Conservation (phyloP, 768 basidiomycete species). For the Calvatia gigantea region DNA sequence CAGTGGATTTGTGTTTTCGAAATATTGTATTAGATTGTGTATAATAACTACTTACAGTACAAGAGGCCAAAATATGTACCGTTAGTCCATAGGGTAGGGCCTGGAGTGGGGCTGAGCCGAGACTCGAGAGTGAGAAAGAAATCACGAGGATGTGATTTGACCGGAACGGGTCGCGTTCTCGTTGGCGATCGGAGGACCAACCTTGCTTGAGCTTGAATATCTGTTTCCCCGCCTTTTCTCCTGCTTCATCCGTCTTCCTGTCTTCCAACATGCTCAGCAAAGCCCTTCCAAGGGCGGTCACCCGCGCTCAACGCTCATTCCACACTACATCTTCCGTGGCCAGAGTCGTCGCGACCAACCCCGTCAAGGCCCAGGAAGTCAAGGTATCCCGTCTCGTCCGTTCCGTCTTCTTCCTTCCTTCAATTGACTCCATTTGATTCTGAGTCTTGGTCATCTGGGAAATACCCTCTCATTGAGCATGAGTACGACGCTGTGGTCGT, state of each 20-base stretch:
- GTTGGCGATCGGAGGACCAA: slow-evolving; percentile 22
- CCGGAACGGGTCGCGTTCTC: slow-evolving; percentile 30
- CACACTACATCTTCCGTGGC: slow-evolving; percentile 57
- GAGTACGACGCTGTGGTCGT: slow-evolving; percentile 99
- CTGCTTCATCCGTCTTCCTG: slow-evolving; percentile 19
- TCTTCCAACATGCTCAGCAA: slow-evolving; percentile 59
- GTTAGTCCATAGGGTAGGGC: background rate
- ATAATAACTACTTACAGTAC: slow-evolving; percentile 5
- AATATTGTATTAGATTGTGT: slow-evolving; percentile 13
- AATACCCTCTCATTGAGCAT: slow-evolving; percentile 97
- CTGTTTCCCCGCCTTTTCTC: slow-evolving; percentile 14
- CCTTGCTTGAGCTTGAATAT: slow-evolving; percentile 1
- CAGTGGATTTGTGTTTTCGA: slow-evolving; percentile 11
- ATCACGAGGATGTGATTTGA: slow-evolving; percentile 43
- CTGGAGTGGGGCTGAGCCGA: background rate
- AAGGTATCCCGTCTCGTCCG: slow-evolving; percentile 43
- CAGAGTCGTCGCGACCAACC: slow-evolving; percentile 66
- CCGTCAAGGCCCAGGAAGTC: slow-evolving; percentile 79
- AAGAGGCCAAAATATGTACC: background rate
- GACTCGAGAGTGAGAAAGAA: slow-evolving; percentile 20
- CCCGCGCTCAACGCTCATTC: slow-evolving; percentile 56
- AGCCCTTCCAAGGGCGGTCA: slow-evolving; percentile 51
- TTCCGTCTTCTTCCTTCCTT: slow-evolving; percentile 11
- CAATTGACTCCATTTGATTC: slow-evolving; percentile 16
- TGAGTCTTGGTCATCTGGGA: slow-evolving; percentile 76